Conservation (phyloP, 805 yeast species). For the Cyberlindnera euphorbiiphila region DNA sequence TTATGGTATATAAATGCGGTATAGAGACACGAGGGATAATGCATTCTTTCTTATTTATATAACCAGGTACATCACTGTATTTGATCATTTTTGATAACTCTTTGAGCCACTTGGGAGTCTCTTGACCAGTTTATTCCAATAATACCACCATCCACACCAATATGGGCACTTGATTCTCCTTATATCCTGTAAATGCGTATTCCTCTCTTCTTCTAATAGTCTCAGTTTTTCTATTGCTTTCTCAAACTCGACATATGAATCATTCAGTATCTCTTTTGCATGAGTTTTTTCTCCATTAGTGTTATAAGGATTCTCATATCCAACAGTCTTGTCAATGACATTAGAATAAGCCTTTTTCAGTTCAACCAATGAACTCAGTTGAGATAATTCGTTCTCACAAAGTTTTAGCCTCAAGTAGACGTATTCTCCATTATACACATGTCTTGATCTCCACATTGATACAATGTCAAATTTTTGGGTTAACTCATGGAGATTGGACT, state of each 20-base stretch:
- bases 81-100: too few species aligned
- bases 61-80: too few species aligned
- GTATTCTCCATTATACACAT: constrained; percentile 16
- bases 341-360: constrained; percentile 8
- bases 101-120: too few species aligned
- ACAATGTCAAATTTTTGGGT: too few species aligned
- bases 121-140: too few species aligned
- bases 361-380: constrained; percentile 3
- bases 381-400: constrained; percentile 7
- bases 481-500: too few species aligned
- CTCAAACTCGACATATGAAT: background rate
- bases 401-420: constrained; percentile 12
- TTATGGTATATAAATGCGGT: too few species aligned
- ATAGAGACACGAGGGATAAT: too few species aligned
- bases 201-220: background rate
- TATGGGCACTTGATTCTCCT: too few species aligned
- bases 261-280: background rate
- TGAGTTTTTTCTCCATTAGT: constrained; percentile 8
- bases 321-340: constrained; percentile 5
- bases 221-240: background rate
- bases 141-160: too few species aligned
- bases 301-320: constrained; percentile 14
- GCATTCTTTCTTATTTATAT: too few species aligned
- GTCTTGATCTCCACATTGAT: too few species aligned
- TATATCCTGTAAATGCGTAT: background rate